Conservation (phyloP, 257 asterid species). For the Solanum arcanum region DNA sequence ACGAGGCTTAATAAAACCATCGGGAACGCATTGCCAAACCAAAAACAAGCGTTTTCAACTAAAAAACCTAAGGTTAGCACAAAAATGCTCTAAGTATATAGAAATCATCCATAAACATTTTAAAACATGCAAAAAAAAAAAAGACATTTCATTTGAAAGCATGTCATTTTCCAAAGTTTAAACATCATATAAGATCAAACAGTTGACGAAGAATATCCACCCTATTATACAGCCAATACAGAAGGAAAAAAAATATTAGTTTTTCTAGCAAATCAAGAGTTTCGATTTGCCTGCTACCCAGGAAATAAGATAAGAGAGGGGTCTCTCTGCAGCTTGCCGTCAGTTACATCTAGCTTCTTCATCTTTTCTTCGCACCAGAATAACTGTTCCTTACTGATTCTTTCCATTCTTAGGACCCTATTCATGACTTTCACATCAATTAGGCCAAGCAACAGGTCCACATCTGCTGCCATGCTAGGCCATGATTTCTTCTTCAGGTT, state of each 20-base stretch:
- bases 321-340: conserved; percentile 73
- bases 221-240: neutral
- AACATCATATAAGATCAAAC: too few species aligned
- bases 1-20: neutral
- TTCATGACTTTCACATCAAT: conserved; percentile 55
- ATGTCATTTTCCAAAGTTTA: too few species aligned
- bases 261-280: neutral
- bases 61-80: neutral
- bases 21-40: neutral
- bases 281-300: conserved; percentile 10
- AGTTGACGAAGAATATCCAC: neutral
- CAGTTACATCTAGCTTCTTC: conserved; percentile 45
- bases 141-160: too few species aligned
- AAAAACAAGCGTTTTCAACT: neutral
- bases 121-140: too few species aligned
- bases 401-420: conserved; percentile 54
- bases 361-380: conserved; percentile 88
- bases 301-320: conserved; percentile 77
- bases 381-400: conserved; percentile 54
- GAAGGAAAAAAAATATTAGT: neutral
- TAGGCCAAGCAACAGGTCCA: conserved; percentile 55
- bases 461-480: conserved; percentile 46
- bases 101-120: too few species aligned
- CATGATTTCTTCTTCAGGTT: conserved; percentile 55
- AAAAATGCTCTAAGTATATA: too few species aligned